Evolutionary conservation across 2,329 filamentous ascomycete species (phyloP), one percentile per base, ranked within the genome.

Genomic region (Nannizziopsis barbatae): DNA sequence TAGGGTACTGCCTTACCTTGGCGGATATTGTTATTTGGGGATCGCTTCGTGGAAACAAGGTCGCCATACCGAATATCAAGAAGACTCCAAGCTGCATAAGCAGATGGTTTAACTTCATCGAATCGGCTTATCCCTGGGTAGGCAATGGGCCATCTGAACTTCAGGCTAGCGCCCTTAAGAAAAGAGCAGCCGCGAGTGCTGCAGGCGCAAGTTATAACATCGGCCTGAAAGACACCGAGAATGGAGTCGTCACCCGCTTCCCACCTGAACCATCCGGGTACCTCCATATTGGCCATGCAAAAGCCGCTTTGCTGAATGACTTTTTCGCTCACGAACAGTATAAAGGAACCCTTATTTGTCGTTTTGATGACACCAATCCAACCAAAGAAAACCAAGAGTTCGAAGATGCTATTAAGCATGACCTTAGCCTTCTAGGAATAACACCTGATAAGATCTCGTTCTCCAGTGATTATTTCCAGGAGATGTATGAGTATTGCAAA

Each of bases 361-460:
- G 92, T 52, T 92, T 98, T 62, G 92, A 98, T 64, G 92, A 98
- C 63, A 98, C 92, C 49, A 98, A 98, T 69, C 92, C 92, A 6
- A 82, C 84, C 52, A 96, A 96, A 67, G 92, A 98, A 75, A 95
- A 94, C 73, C 81, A 90, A 65, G 92, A 96, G 71, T 98, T 83
- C 65, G 83, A 96, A 65, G 88, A 96, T 68, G 78, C 88, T 4
- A 98, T 98, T 53, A 74, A 95, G 35, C 84, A 95, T 71, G 92
- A 98, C 66, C 77, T 95, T 44, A 80, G 81, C 43, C 76, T 96
- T 46, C 87, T 98, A 76, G 90, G 89, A 27, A 86, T 98, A 67
- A 86, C 84, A 69, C 86, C 89, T 17, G 90, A 95, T 66, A 77
- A 77, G 55, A 76, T 89, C 51, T 86, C 86, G 14, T 93, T 90